Conservation (phyloP, 768 basidiomycete genomes). For the Hygrophoropsis aurantiaca region DNA sequence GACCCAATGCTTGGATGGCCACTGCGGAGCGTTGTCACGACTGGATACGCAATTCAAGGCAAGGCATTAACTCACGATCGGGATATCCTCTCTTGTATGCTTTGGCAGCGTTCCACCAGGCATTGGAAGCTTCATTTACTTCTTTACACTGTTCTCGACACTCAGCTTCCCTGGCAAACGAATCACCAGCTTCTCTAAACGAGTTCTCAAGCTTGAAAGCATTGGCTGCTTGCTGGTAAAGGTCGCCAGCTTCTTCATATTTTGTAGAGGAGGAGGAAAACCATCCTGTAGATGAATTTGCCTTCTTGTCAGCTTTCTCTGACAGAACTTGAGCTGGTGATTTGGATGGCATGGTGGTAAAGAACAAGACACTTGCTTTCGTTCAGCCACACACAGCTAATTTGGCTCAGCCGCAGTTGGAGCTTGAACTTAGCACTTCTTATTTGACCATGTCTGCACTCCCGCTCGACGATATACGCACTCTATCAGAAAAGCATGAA, state of each 20-base stretch:
- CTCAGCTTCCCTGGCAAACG: slow-evolving; percentile 91
- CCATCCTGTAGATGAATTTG: slow-evolving; percentile 80
- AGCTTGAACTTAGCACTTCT: slow-evolving; percentile 1
- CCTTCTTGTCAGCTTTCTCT: slow-evolving; percentile 93
- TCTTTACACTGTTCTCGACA: slow-evolving; percentile 89
- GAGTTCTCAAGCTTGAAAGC: slow-evolving; percentile 88
- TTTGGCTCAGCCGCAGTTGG: slow-evolving; percentile 7
- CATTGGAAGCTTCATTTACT: slow-evolving; percentile 92
- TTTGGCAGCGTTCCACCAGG: slow-evolving; percentile 98
- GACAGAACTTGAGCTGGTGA: slow-evolving; percentile 74
- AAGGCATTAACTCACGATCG: slow-evolving; percentile 60
- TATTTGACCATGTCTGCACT: slow-evolving; percentile 33
- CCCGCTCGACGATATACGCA: slow-evolving; percentile 43
- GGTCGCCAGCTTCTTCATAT: slow-evolving; percentile 93
- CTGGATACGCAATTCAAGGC: background rate
- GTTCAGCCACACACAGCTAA: background rate
- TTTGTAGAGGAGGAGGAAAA: slow-evolving; percentile 82
- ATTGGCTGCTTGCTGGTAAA: slow-evolving; percentile 94
- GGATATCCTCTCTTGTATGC: slow-evolving; percentile 88
- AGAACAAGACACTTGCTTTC: slow-evolving; percentile 9
- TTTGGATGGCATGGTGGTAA: slow-evolving; percentile 62
- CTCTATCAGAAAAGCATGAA: slow-evolving; percentile 60
- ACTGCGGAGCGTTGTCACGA: slow-evolving; percentile 47
- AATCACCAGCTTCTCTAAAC: slow-evolving; percentile 90
- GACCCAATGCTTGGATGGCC: slow-evolving; percentile 82